A percentile compares a stretch with the other conserved stretches of the same genome.
Conservation (phyloP, 495 filamentous ascomycete species). For the Talaromyces adpressus region DNA sequence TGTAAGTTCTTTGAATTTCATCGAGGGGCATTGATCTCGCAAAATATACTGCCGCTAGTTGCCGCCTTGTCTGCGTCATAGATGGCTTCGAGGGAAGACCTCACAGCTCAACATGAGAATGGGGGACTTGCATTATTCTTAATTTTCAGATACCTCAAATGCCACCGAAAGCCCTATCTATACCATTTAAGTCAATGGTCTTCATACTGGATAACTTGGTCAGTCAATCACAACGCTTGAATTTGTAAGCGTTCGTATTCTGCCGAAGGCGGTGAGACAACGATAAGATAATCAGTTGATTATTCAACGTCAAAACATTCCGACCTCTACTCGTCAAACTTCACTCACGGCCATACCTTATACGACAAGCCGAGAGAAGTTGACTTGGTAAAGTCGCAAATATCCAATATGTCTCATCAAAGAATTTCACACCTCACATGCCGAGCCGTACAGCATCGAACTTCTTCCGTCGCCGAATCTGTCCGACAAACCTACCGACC, state of each 20-base stretch:
- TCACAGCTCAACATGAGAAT: not conserved
- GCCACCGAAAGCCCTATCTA: not conserved
- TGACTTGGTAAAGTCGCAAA: not conserved
- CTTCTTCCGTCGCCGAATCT: not conserved
- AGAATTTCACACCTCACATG: not conserved
- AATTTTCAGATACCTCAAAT: not conserved
- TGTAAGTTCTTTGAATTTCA: not conserved
- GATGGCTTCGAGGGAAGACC: not conserved
- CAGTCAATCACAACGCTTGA: not conserved
- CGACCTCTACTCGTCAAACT: not conserved
- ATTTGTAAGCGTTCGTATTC: conserved; percentile 7
- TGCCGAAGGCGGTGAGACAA: conserved; percentile 4
- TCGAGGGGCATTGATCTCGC: not conserved
- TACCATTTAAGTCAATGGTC: not conserved
- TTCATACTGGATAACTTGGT: not conserved
- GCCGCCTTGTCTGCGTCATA: not conserved
- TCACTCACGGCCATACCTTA: not conserved
- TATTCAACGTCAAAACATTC: not conserved
- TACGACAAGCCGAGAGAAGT: not conserved
- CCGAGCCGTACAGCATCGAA: conserved; percentile 5
- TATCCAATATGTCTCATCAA: not conserved
- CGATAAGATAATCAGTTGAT: conserved; percentile 8
- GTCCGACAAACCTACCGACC: not conserved
- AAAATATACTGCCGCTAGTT: not conserved
- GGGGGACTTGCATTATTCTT: not conserved